Base-by-base conservation (phyloP, 23 red algal species). In the Porphyridium purpureum region DNA sequence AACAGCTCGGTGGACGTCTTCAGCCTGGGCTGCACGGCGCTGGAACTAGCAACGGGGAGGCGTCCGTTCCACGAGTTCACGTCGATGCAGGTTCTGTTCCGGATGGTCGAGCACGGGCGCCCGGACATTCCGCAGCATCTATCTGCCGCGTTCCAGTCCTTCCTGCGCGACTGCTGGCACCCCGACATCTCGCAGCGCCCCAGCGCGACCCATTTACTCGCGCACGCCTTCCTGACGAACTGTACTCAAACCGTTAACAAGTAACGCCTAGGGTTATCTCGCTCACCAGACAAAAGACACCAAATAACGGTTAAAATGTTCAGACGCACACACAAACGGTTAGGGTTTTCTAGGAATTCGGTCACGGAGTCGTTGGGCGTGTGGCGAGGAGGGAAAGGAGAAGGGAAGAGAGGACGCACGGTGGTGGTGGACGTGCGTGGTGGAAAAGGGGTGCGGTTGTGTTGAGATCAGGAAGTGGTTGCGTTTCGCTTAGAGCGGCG, bases 31-130 rank as follows among this genome's bases (percentile, higher is more conserved):
- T 82, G 76, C 47, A 93, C 85, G 30, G 64, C 76, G 36, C 49
- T 81, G 26, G 85, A 93, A 51, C 64, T 82, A 1, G 76, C 77
- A 1, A 81, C 76, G 9, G 85, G 85, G n/a, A 27, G 55, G 19
- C 55, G 77, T 50, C 85, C 85, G 71, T 93, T 71, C 36, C 85
- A 81, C 30, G 74, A 80, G 33, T 67, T 77, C 15, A 93, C 65
- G 32, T 75, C 67, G 8, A 93, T 93, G 85, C 57, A 68, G 26
- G 85, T 73, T 6, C 54, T 93, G 8, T 82, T 93, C 33, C 75
- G 71, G 5, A 93, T 93, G 76, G 85, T 82, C 0, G 63, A 72
- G 35, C 75, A 76, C 41, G 62, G 57, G 9, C 54, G 50, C 23
- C 85, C 85, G 22, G 75, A 75, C 8, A 70, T 93, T 3, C 85